These are phyloP conservation scores for Mortierella sp. DNA, from an alignment of 371 early-diverging fungal species.

Conservation along the genomic window DNA sequence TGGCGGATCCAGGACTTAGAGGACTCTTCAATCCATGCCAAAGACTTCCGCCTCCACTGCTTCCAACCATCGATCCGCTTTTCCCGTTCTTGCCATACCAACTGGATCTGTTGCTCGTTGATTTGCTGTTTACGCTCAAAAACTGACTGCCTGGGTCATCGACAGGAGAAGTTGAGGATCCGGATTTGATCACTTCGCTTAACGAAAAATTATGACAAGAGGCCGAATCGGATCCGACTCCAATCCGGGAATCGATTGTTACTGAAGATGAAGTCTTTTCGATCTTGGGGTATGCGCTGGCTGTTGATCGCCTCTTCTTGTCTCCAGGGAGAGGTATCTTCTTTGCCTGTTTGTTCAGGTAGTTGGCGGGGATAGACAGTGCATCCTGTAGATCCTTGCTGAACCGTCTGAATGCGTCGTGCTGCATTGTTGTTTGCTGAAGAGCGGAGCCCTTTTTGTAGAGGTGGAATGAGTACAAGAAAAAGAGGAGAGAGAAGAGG, in stretches of 20 bases:
- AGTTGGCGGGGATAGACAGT: constrained; percentile 33
- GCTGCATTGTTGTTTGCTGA: constrained; percentile 13
- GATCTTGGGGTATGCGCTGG: too few species aligned
- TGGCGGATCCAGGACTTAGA: neutral
- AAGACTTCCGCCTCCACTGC: constrained; percentile 6
- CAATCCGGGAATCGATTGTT: too few species aligned
- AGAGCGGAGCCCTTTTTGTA: neutral
- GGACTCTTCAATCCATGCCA: constrained; percentile 7
- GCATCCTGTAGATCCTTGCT: constrained; percentile 28
- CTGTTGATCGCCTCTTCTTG: constrained; percentile 7
- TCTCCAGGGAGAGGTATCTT: constrained; percentile 5
- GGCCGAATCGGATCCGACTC: constrained; percentile 13
- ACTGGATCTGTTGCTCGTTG: too few species aligned
- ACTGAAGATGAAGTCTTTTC: too few species aligned
- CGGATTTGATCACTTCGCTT: neutral
- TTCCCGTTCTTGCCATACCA: too few species aligned
- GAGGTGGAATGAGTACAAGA: neutral
- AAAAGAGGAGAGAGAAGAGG: neutral
- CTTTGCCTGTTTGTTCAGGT: constrained; percentile 34
- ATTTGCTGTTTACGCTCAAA: neutral
- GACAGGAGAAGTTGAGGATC: too few species aligned
- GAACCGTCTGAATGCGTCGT: constrained; percentile 29
- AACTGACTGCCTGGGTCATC: constrained; percentile 14
- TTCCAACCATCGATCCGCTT: neutral
- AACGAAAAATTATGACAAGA: constrained; percentile 26